Percentiles rank a stretch among this genome's conserved stretches.
These are phyloP conservation scores for Chondrus crispus DNA, from an alignment of 23 red algal species.

Conservation along the genomic window DNA sequence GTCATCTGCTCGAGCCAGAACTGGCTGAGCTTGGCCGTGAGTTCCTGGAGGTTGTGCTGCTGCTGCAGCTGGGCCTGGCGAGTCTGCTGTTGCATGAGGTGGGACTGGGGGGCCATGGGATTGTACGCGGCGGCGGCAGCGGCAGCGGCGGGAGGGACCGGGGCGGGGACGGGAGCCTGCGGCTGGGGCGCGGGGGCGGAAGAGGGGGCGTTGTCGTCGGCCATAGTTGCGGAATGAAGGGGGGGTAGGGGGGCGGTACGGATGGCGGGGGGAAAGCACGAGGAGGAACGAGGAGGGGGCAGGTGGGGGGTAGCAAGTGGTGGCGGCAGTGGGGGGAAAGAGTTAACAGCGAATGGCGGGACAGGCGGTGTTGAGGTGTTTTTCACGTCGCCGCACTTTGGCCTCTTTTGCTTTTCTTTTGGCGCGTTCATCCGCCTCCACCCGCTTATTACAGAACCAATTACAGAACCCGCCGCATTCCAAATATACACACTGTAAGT, in stretches of 20 bases:
- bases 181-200: not conserved
- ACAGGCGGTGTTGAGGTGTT: too few relatives aligned
- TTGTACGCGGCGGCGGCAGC: slow-evolving; percentile 24
- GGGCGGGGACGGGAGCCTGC: not conserved
- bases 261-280: not conserved
- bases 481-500: too few relatives aligned
- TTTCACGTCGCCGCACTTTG: too few relatives aligned
- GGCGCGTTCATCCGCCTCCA: too few relatives aligned
- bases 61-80: slow-evolving; percentile 54
- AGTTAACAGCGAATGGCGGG: too few relatives aligned
- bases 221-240: not conserved
- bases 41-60: slow-evolving; percentile 68
- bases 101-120: slow-evolving; percentile 42
- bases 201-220: slow-evolving; percentile 23
- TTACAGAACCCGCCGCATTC: too few relatives aligned
- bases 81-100: slow-evolving; percentile 54
- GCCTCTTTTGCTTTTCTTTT: too few relatives aligned
- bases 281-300: not conserved
- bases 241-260: not conserved
- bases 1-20: slow-evolving; percentile 85
- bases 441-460: too few relatives aligned
- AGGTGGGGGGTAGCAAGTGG: too few relatives aligned
- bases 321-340: too few relatives aligned
- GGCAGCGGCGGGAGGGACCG: slow-evolving; percentile 12
- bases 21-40: slow-evolving; percentile 62